A percentile compares a stretch with the other conserved stretches of the same genome.
Conservation (phyloP, 208 protist species). For the Crithidia thermophila region DNA sequence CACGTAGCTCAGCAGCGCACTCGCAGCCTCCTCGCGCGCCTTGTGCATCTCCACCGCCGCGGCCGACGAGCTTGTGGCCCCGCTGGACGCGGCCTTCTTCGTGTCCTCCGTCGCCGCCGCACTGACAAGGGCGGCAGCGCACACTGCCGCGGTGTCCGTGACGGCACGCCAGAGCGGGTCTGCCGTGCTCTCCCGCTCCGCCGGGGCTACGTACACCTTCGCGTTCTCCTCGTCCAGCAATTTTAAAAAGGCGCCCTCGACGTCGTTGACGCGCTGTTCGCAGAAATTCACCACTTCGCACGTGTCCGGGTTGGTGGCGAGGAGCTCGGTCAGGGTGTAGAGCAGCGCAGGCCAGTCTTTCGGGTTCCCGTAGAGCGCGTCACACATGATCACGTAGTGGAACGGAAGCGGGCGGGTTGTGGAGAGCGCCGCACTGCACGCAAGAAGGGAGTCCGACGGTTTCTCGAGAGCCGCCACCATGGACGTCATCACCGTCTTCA, state of each 20-base stretch:
- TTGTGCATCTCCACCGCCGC: slow-evolving; percentile 9
- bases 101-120: background rate
- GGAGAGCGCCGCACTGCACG: slow-evolving; percentile 32
- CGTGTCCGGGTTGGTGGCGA: slow-evolving; percentile 49
- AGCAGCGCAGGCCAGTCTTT: slow-evolving; percentile 82
- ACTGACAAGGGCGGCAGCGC: no score
- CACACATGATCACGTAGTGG: slow-evolving; percentile 77
- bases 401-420: slow-evolving; percentile 1
- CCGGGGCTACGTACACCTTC: slow-evolving; percentile 12
- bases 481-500: slow-evolving; percentile 18
- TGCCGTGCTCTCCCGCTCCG: slow-evolving; percentile 4
- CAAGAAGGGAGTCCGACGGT: slow-evolving; percentile 43
- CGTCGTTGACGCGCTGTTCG: slow-evolving; percentile 86
- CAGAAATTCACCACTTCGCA: slow-evolving; percentile 88
- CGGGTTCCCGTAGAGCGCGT: slow-evolving; percentile 91
- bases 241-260: slow-evolving; percentile 75
- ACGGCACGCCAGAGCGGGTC: slow-evolving; percentile 25
- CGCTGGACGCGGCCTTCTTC: background rate
- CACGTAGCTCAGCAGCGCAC: slow-evolving; percentile 24
- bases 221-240: slow-evolving; percentile 67
- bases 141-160: slow-evolving; percentile 11
- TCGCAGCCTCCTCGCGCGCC: slow-evolving; percentile 23
- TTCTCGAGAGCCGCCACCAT: slow-evolving; percentile 29
- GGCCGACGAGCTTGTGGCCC: background rate
- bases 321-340: slow-evolving; percentile 82